These are phyloP conservation scores for Tetrahymena malaccensis DNA, from an alignment of 73 alveolate species.

Conservation along the genomic window DNA sequence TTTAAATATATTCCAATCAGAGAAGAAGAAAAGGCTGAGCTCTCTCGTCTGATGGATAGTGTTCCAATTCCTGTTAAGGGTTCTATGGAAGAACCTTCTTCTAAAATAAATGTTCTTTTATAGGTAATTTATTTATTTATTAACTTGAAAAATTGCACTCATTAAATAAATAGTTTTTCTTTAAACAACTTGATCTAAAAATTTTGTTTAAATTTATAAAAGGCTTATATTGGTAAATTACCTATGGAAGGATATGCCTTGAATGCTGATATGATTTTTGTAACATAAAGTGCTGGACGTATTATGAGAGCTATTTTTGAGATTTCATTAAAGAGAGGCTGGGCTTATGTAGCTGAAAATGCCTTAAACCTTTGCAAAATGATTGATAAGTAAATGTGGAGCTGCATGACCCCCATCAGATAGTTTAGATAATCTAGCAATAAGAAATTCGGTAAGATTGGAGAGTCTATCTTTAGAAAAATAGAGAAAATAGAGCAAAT, in stretches of 20 bases:
- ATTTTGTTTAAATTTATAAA: neutral
- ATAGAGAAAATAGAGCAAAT: conserved; percentile 66
- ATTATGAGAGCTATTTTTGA: conserved; percentile 98
- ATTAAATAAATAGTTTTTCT: neutral
- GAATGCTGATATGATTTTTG: conserved; percentile 97
- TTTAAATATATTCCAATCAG: conserved; percentile 97
- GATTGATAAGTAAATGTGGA: conserved; percentile 98
- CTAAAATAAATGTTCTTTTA: conserved; percentile 93
- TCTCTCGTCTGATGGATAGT: conserved; percentile 68
- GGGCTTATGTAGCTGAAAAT: conserved; percentile 80
- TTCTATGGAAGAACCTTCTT: conserved; percentile 92
- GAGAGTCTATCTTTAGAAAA: conserved; percentile 80
- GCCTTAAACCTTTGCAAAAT: conserved; percentile 63
- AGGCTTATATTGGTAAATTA: conserved; percentile 95
- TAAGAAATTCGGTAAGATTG: conserved; percentile 35
- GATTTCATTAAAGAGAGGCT: conserved; percentile 86
- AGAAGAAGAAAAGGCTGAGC: conserved; percentile 94
- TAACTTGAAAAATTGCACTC: neutral
- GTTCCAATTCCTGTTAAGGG: conserved; percentile 99
- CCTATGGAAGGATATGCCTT: conserved; percentile 97
- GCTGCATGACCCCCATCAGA: conserved; percentile 98
- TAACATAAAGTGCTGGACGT: conserved; percentile 98
- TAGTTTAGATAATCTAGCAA: conserved; percentile 79
- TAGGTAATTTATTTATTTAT: conserved; percentile 21
- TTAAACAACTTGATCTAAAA: neutral